phyloP scores from a whole-genome alignment of 148 eudicot species.

The Beta vulgaris region DNA sequence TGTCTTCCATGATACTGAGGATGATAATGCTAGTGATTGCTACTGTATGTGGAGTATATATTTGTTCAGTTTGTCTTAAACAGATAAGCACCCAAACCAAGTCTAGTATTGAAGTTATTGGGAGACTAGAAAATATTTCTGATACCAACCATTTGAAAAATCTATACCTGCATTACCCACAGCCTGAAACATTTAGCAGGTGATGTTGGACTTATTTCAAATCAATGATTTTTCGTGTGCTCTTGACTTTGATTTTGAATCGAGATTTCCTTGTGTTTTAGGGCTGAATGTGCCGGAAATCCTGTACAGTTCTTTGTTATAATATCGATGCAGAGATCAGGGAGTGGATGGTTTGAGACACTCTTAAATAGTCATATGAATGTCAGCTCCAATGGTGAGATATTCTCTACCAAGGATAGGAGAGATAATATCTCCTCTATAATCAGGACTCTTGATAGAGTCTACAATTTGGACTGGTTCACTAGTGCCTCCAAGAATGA shows the following conservation, averaged over 20 bases:
- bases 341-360: conserved; percentile 98
- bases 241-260: neutral
- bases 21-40: conserved; percentile 54
- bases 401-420: conserved; percentile 59
- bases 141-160: conserved; percentile 27
- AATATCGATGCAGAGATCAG: conserved; percentile 89
- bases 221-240: neutral
- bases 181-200: conserved; percentile 76
- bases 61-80: conserved; percentile 72
- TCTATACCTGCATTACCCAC: conserved; percentile 67
- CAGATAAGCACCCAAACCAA: conserved; percentile 43
- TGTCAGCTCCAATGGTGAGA: conserved; percentile 94
- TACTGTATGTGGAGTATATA: conserved; percentile 60
- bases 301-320: conserved; percentile 81
- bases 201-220: conserved; percentile 13
- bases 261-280: conserved; percentile 24
- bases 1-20: conserved; percentile 57
- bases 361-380: conserved; percentile 81
- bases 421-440: conserved; percentile 68
- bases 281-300: conserved; percentile 81
- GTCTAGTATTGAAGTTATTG: conserved; percentile 43
- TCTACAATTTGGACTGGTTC: conserved; percentile 85
- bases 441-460: conserved; percentile 60
- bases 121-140: conserved; percentile 31
- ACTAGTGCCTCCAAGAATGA: conserved; percentile 91